These are phyloP conservation scores for Colletotrichum sp. DNA, from an alignment of 2,329 filamentous ascomycete species.

Conservation along the genomic window DNA sequence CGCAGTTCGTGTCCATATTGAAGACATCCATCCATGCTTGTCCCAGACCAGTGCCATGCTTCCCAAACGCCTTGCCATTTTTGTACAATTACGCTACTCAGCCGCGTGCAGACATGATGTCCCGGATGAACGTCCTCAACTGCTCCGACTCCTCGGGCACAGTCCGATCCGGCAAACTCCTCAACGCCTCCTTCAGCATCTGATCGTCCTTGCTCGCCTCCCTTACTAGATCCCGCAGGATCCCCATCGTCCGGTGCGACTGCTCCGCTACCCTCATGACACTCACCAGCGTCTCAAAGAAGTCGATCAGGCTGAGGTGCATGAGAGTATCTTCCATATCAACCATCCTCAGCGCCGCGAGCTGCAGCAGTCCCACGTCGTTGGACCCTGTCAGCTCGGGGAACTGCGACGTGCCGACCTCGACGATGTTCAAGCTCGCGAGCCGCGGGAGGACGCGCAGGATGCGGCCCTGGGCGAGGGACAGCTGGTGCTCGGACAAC, in stretches of 20 bases:
- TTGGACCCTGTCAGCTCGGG: slow-evolving; percentile 32
- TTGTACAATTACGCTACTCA: not conserved
- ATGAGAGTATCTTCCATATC: slow-evolving; percentile 54
- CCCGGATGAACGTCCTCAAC: slow-evolving; percentile 48
- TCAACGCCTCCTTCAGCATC: slow-evolving; percentile 41
- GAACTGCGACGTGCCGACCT: slow-evolving; percentile 41
- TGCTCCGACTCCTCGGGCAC: slow-evolving; percentile 56
- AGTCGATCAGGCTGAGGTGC: slow-evolving; percentile 56
- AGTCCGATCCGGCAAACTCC: slow-evolving; percentile 50
- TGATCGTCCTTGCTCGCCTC: slow-evolving; percentile 45
- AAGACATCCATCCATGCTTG: not conserved
- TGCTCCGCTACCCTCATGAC: slow-evolving; percentile 48
- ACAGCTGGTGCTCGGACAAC: slow-evolving; percentile 41
- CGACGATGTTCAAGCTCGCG: slow-evolving; percentile 48
- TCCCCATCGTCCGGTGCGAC: slow-evolving; percentile 25
- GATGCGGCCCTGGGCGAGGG: slow-evolving; percentile 58
- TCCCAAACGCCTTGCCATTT: not conserved
- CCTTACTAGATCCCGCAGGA: slow-evolving; percentile 41
- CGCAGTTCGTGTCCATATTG: slow-evolving; percentile 18
- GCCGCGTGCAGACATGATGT: slow-evolving; percentile 36
- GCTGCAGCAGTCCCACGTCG: slow-evolving; percentile 51
- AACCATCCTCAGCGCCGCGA: slow-evolving; percentile 57
- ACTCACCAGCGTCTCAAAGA: slow-evolving; percentile 55
- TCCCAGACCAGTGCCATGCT: not conserved
- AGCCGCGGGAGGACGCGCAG: slow-evolving; percentile 57